Evolutionary conservation across 805 yeast genomes (phyloP).

Genomic region (Candida mattraensis): DNA sequence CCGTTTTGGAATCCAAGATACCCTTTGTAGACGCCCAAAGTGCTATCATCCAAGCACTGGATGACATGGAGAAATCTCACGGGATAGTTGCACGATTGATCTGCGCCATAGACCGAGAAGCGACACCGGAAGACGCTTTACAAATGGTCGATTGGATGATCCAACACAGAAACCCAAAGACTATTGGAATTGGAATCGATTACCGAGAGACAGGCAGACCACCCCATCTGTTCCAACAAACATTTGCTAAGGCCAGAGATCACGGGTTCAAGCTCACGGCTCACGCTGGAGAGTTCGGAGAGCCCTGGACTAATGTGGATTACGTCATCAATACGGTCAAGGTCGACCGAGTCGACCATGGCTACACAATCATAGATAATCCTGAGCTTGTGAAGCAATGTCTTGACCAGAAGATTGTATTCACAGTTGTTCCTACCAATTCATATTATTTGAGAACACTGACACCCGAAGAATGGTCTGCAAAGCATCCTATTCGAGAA

Average conservation of each 20-base stretch:
- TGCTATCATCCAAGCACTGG: slow-evolving; percentile 28
- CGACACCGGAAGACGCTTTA: slow-evolving; percentile 26
- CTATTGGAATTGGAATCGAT: slow-evolving; percentile 34
- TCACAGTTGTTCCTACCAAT: slow-evolving; percentile 35
- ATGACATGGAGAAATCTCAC: slow-evolving; percentile 19
- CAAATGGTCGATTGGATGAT: slow-evolving; percentile 33
- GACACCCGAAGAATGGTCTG: slow-evolving; percentile 31
- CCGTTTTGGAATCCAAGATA: slow-evolving; percentile 28
- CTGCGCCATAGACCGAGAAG: slow-evolving; percentile 33
- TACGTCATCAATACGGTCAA: slow-evolving; percentile 25
- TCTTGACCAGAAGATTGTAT: slow-evolving; percentile 18
- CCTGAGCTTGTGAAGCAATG: slow-evolving; percentile 26
- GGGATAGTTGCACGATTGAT: slow-evolving; percentile 28
- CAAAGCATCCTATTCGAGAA: slow-evolving; percentile 31
- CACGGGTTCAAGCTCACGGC: slow-evolving; percentile 31
- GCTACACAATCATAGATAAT: slow-evolving; percentile 32
- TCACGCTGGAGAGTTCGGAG: slow-evolving; percentile 35
- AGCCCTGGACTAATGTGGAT: slow-evolving; percentile 30
- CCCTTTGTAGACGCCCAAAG: slow-evolving; percentile 28
- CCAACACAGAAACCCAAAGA: slow-evolving; percentile 22
- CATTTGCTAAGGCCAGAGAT: slow-evolving; percentile 25
- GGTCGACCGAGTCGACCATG: slow-evolving; percentile 33
- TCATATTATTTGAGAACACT: slow-evolving; percentile 32
- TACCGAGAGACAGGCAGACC: slow-evolving; percentile 33
- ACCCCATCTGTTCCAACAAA: slow-evolving; percentile 29